Percentiles rank a stretch among this genome's conserved stretches.
These are phyloP conservation scores for Vitis hybrid DNA, from an alignment of 177 flowering plant species.

Conservation along the genomic window DNA sequence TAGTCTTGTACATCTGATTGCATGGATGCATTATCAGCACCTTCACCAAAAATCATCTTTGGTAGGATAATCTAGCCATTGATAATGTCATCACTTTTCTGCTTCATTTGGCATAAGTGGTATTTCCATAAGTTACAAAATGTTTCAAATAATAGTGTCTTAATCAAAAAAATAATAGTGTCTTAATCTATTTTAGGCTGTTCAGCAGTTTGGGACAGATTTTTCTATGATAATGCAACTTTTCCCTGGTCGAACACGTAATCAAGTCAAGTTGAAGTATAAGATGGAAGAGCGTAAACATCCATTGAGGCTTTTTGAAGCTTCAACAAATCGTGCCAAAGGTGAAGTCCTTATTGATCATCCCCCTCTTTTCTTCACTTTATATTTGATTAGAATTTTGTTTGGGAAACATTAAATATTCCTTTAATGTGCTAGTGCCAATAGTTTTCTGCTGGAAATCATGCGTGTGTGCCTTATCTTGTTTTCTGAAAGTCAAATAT, in stretches of 20 bases:
- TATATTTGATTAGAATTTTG: background rate
- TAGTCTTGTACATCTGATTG: too few relatives aligned
- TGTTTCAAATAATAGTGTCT: background rate
- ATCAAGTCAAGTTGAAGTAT: conserved; percentile 68
- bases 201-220: conserved; percentile 85
- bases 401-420: too few relatives aligned
- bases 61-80: background rate
- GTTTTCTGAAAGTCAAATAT: background rate
- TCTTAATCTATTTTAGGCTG: conserved; percentile 38
- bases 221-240: conserved; percentile 77
- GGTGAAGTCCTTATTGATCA: conserved; percentile 32
- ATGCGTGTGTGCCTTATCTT: too few relatives aligned
- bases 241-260: conserved; percentile 74
- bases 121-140: too few relatives aligned
- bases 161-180: background rate
- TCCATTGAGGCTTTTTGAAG: conserved; percentile 68
- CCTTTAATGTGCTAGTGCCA: background rate
- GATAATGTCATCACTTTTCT: background rate
- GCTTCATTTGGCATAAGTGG: background rate
- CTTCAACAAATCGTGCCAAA: conserved; percentile 55
- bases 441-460: background rate
- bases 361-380: background rate
- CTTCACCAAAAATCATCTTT: too few relatives aligned
- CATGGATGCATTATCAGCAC: too few relatives aligned
- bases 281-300: conserved; percentile 80